phyloP scores from a whole-genome alignment of 768 basidiomycete genomes.

The Porpolomopsis calyptriformis region DNA sequence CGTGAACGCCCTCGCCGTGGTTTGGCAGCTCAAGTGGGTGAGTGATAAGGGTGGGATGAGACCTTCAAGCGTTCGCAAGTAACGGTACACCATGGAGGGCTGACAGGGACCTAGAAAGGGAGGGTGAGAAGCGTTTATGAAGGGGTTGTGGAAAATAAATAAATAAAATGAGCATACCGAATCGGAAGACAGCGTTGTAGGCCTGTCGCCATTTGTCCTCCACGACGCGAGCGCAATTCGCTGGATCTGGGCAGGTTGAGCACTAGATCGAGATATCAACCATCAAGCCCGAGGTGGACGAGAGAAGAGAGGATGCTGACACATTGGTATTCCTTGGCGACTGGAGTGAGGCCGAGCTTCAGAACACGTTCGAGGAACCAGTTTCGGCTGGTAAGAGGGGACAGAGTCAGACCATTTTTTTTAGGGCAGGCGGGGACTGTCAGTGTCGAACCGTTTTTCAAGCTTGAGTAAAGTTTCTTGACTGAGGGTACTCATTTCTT shows the following conservation, averaged over 20 bases:
- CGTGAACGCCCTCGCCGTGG: constrained; percentile 79
- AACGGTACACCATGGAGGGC: constrained; percentile 88
- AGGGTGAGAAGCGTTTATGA: constrained; percentile 2
- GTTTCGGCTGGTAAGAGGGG: constrained; percentile 47
- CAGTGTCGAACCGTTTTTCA: constrained; percentile 57
- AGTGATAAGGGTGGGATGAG: constrained; percentile 81
- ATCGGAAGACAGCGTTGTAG: constrained; percentile 77
- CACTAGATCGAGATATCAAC: constrained; percentile 38
- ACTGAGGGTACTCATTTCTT: constrained; percentile 72
- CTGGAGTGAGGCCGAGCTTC: constrained; percentile 76
- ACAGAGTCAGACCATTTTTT: not conserved
- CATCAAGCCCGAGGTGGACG: not conserved
- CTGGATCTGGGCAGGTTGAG: constrained; percentile 70
- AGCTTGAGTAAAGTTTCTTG: constrained; percentile 79
- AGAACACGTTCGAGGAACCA: constrained; percentile 95
- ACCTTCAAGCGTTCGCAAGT: constrained; percentile 82
- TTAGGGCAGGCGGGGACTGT: not conserved
- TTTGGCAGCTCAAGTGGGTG: constrained; percentile 81
- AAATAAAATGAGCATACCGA: constrained; percentile 38
- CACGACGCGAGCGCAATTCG: constrained; percentile 67
- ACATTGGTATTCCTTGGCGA: constrained; percentile 94
- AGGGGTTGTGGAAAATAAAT: not conserved
- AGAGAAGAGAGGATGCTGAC: constrained; percentile 34
- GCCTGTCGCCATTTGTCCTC: constrained; percentile 94
- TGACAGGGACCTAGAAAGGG: constrained; percentile 59